Evolutionary conservation across 257 asterid species (phyloP).

Genomic region (Echium plantagineum): DNA sequence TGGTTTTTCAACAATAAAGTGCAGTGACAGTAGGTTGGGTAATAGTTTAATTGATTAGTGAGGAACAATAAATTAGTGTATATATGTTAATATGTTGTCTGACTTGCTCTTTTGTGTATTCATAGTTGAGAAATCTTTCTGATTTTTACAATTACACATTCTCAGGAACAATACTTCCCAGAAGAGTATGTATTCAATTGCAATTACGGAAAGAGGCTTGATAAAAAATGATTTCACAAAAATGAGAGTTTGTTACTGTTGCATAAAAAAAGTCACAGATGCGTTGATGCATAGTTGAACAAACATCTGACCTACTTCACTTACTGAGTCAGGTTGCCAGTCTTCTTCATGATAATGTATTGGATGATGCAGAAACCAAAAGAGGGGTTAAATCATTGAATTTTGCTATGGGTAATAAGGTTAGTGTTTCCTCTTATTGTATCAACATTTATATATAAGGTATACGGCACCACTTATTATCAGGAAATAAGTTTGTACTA

Average conservation of each 20-base stretch:
- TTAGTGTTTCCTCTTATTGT: conserved; percentile 7
- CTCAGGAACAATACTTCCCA: conserved; percentile 50
- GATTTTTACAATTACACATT: neutral
- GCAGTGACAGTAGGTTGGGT: no score
- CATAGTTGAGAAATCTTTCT: neutral
- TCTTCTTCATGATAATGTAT: conserved; percentile 96
- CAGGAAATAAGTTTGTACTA: neutral
- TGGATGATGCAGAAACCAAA: conserved; percentile 97
- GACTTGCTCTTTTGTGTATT: no score
- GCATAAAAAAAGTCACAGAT: neutral
- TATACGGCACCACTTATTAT: neutral
- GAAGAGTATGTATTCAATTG: neutral
- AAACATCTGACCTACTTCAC: conserved; percentile 1
- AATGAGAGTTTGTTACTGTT: neutral
- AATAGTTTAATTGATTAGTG: no score
- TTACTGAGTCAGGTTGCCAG: conserved; percentile 66
- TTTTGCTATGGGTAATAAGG: conserved; percentile 94
- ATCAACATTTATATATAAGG: neutral
- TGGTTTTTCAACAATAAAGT: no score
- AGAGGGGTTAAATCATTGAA: conserved; percentile 84
- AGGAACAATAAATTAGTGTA: no score
- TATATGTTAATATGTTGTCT: no score
- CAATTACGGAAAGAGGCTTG: no score
- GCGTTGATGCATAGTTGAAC: neutral
- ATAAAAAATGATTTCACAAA: no score